phyloP scores from a whole-genome alignment of 768 basidiomycete genomes.

The Mycena sanguinolenta region DNA sequence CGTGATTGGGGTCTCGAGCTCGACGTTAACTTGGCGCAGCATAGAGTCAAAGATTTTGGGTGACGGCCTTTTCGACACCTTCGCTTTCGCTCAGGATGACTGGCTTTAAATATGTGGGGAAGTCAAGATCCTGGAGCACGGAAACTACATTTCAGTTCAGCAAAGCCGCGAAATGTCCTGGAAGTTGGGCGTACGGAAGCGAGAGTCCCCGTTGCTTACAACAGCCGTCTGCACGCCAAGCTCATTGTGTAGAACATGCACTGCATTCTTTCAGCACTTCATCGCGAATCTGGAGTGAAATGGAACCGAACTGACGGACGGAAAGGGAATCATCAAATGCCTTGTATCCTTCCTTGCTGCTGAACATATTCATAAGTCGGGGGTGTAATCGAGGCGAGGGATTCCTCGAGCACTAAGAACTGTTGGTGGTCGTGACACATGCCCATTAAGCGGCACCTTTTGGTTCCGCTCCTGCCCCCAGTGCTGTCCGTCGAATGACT shows the following conservation, averaged over 20 bases:
- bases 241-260: slow-evolving; percentile 57
- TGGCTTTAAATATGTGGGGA: slow-evolving; percentile 63
- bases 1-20: slow-evolving; percentile 42
- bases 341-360: slow-evolving; percentile 77
- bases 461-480: slow-evolving; percentile 79
- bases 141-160: slow-evolving; percentile 47
- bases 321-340: slow-evolving; percentile 66
- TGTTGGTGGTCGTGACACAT: neutral
- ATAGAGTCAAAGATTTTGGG: slow-evolving; percentile 68
- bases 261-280: slow-evolving; percentile 45
- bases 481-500: slow-evolving; percentile 79
- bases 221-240: slow-evolving; percentile 67
- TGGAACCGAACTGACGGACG: slow-evolving; percentile 57
- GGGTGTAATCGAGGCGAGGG: slow-evolving; percentile 70
- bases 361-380: slow-evolving; percentile 74
- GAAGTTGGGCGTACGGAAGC: slow-evolving; percentile 73
- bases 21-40: slow-evolving; percentile 31
- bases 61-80: slow-evolving; percentile 77
- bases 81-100: slow-evolving; percentile 80
- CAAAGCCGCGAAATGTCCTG: neutral
- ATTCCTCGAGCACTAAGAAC: slow-evolving; percentile 63
- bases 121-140: slow-evolving; percentile 72
- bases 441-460: slow-evolving; percentile 53
- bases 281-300: neutral
- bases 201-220: slow-evolving; percentile 79